A percentile compares a stretch with the other conserved stretches of the same genome.
phyloP scores from a whole-genome alignment of 202 grass and related monocot genomes.

The Brachypodium distachyon region DNA sequence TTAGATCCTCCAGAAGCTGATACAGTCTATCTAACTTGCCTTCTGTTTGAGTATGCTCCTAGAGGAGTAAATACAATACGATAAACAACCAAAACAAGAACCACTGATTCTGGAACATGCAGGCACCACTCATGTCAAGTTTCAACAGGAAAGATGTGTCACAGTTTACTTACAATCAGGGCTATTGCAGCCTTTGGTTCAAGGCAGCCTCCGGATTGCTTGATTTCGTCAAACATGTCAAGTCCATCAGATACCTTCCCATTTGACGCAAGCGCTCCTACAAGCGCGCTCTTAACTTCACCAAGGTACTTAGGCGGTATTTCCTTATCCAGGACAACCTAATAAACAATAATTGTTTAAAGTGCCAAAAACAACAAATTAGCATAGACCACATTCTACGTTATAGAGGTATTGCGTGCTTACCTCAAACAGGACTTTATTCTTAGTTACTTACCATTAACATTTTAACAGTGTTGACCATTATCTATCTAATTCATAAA shows the following conservation, averaged over 20 bases:
- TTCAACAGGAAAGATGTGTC: slow-evolving; percentile 11
- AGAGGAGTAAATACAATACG: slow-evolving; percentile 12
- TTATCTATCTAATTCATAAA: slow-evolving; percentile 7
- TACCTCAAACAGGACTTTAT: background rate
- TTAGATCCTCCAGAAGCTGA: slow-evolving; percentile 60
- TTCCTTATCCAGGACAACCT: slow-evolving; percentile 69
- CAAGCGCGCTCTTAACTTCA: slow-evolving; percentile 65
- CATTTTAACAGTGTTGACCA: background rate
- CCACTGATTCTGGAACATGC: background rate
- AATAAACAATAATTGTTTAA: slow-evolving; percentile 18
- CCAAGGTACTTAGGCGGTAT: slow-evolving; percentile 37
- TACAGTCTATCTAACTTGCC: slow-evolving; percentile 65
- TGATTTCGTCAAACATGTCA: slow-evolving; percentile 62
- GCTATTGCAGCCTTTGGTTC: slow-evolving; percentile 60
- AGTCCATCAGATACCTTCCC: slow-evolving; percentile 67
- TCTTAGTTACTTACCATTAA: background rate
- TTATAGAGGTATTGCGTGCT: background rate
- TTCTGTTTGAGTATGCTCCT: slow-evolving; percentile 77
- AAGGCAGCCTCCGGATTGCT: slow-evolving; percentile 45
- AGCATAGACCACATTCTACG: background rate
- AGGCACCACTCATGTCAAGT: background rate
- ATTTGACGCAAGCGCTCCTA: slow-evolving; percentile 62
- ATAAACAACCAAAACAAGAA: slow-evolving; percentile 9
- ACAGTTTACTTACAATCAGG: slow-evolving; percentile 68
- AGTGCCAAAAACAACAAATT: background rate